Base-by-base conservation (phyloP, 192 early-diverging fungal genomes). In the Endogone sp. region DNA sequence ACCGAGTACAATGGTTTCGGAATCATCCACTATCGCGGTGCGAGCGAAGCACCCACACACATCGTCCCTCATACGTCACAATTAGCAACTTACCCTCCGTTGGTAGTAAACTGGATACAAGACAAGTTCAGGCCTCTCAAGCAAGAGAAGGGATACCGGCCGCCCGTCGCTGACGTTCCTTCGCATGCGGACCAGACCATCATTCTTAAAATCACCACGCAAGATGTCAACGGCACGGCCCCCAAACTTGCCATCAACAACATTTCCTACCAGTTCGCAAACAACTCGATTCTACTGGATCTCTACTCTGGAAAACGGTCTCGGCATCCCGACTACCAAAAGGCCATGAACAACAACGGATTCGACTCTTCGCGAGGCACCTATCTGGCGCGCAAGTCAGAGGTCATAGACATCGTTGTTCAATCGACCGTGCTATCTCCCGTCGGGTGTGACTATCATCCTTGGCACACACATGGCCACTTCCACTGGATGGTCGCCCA, bases 391-490 rank as follows among this genome's bases (percentile, higher is more conserved):
- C 13, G 22, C 2, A 44, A 63, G 16, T n/a, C n/a, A 13, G 29
- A 69, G 20, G 25, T 64, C 24, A 28, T 74, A n/a, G 72, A 74
- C 29, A 24, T 74, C 20, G 72, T 74, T 6, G 54, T 68, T 24
- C 72, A 74, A 59, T 69, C 58, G 49, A 62, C 61, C 9, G 37
- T 49, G 37, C 6, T 49, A 16, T 16, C 37, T 22, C 37, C 24
- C n/a, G 29, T 22, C 21, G 24, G n/a, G 24, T 74, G 67, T 56
- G 37, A 32, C 23, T 31, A 0, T 29, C 73, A 75, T 32, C 68
- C 73, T 24, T 70, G 73, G 73, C 73, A 74, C 54, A 56, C 68
- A 6, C 73, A 70, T 55, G 73, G 73, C 13, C 54, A 66, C 16
- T 30, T 25, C 3, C 68, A 70, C 69, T 75, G 62, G 28, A 25